phyloP scores from a whole-genome alignment of 2,329 filamentous ascomycete species.

The Fusarium goolgardi region DNA sequence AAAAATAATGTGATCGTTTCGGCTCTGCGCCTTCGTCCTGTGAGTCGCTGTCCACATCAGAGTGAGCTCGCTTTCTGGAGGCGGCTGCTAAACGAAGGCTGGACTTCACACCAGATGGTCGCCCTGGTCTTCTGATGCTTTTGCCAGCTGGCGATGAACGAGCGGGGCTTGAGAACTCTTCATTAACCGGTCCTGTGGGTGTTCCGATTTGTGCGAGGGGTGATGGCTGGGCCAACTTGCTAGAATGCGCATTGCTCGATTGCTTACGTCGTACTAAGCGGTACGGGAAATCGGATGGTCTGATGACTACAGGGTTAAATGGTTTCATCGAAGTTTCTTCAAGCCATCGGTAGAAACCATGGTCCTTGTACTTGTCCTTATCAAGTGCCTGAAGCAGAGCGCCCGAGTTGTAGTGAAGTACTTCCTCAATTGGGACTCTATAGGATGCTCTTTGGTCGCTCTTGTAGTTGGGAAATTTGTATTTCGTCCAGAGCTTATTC shows the following conservation, averaged over 20 bases:
- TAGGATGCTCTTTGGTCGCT: conserved; percentile 50
- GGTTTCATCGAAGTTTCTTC: conserved; percentile 43
- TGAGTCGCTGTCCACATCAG: conserved; percentile 55
- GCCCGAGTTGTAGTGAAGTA: conserved; percentile 59
- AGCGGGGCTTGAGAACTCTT: conserved; percentile 33
- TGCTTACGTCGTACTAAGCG: conserved; percentile 42
- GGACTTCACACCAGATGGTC: conserved; percentile 58
- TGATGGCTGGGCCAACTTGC: conserved; percentile 12
- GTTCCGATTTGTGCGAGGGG: not conserved
- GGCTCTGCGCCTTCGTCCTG: conserved; percentile 51
- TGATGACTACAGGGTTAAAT: conserved; percentile 48
- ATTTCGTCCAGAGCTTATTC: conserved; percentile 50
- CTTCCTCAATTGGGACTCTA: conserved; percentile 56
- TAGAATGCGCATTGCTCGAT: conserved; percentile 18
- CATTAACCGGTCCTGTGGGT: conserved; percentile 11
- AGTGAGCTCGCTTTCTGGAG: conserved; percentile 59
- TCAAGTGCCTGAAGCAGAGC: conserved; percentile 55
- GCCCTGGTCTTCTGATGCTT: conserved; percentile 52
- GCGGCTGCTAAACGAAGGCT: conserved; percentile 56
- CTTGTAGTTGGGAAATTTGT: conserved; percentile 49
- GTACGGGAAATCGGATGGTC: conserved; percentile 48
- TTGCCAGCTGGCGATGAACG: conserved; percentile 49
- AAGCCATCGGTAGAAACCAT: conserved; percentile 53
- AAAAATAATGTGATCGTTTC: conserved; percentile 53
- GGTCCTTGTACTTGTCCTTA: conserved; percentile 49